Conservation (phyloP, 805 yeast genomes). For the Yueomyces sp. region DNA sequence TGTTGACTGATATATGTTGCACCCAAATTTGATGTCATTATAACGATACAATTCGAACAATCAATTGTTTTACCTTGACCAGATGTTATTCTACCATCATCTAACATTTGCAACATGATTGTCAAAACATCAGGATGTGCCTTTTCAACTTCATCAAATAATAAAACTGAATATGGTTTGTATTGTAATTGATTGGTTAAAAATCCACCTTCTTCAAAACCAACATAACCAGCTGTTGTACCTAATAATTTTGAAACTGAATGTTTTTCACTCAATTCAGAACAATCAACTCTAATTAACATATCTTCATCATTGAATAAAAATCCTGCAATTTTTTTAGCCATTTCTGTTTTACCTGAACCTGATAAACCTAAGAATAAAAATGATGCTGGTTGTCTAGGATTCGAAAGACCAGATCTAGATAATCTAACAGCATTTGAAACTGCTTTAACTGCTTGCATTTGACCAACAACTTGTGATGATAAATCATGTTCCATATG, state of each 20-base stretch:
- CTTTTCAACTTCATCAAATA: constrained; percentile 96
- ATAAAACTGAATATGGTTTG: constrained; percentile 88
- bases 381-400: constrained; percentile 93
- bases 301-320: constrained; percentile 92
- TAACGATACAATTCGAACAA: constrained; percentile 82
- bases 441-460: constrained; percentile 92
- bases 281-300: constrained; percentile 95
- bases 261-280: constrained; percentile 91
- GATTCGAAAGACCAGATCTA: constrained; percentile 91
- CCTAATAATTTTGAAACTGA: constrained; percentile 91
- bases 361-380: constrained; percentile 91
- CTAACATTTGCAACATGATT: constrained; percentile 79
- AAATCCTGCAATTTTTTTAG: constrained; percentile 93
- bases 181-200: constrained; percentile 84
- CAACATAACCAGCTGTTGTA: constrained; percentile 95
- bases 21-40: constrained; percentile 95
- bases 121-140: constrained; percentile 98
- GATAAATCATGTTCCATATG: constrained; percentile 86
- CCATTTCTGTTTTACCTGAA: constrained; percentile 96
- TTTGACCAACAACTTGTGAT: constrained; percentile 82
- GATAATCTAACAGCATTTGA: constrained; percentile 87
- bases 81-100: constrained; percentile 92
- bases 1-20: constrained; percentile 75
- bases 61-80: constrained; percentile 89
- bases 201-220: constrained; percentile 96